phyloP scores from a whole-genome alignment of 2,329 filamentous ascomycete species.

The Curvularia sp. region DNA sequence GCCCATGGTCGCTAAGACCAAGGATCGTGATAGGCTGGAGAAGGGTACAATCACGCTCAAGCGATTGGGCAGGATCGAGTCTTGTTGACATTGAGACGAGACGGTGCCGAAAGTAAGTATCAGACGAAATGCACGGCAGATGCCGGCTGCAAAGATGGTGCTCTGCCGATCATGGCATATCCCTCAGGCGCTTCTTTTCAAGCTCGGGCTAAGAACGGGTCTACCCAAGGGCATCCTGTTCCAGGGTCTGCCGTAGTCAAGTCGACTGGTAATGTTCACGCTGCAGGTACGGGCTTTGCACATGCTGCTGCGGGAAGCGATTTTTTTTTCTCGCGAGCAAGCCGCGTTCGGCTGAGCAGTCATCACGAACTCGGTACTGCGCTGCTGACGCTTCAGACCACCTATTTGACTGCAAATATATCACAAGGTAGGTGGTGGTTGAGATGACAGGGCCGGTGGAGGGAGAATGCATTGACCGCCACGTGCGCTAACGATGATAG shows the following conservation, averaged over 20 bases:
- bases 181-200: neutral
- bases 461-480: conserved; percentile 19
- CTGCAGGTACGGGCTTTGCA: conserved; percentile 18
- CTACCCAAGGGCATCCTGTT: neutral
- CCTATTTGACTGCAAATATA: neutral
- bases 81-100: neutral
- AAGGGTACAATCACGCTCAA: conserved; percentile 4
- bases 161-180: neutral
- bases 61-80: conserved; percentile 7
- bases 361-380: neutral
- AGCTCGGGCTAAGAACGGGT: neutral
- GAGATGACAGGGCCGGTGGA: conserved; percentile 2
- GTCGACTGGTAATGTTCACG: conserved; percentile 5
- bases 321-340: neutral
- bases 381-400: too few species aligned
- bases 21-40: conserved; percentile 8
- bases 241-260: neutral
- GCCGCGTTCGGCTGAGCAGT: neutral
- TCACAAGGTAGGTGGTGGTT: neutral
- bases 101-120: neutral
- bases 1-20: neutral
- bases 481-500: conserved; percentile 24
- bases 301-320: conserved; percentile 5
- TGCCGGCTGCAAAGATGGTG: neutral
- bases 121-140: neutral